phyloP scores from a whole-genome alignment of 768 basidiomycete species.

The Pisolithus microcarpus region DNA sequence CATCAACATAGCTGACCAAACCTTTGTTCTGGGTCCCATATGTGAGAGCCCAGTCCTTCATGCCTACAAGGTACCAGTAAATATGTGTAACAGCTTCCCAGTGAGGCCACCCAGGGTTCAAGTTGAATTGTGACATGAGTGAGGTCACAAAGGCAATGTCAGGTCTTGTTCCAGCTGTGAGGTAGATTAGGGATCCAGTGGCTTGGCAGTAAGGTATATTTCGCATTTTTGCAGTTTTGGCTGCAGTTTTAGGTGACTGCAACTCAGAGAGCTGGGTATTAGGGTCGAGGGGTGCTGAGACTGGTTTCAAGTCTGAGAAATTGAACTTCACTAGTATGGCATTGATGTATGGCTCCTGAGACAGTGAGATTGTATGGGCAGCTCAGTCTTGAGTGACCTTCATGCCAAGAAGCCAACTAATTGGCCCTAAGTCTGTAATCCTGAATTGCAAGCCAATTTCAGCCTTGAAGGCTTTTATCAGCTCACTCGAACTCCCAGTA shows the following conservation, averaged over 20 bases:
- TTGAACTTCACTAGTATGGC: slow-evolving; percentile 7
- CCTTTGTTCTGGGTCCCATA: neutral
- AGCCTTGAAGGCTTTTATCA: slow-evolving; percentile 1
- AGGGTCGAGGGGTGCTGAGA: neutral
- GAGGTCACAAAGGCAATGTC: slow-evolving; percentile 13
- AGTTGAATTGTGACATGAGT: slow-evolving; percentile 7
- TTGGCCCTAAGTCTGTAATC: neutral
- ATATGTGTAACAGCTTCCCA: slow-evolving; percentile 13
- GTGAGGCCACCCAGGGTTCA: neutral
- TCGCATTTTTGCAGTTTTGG: neutral
- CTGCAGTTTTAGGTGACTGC: neutral
- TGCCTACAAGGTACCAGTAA: slow-evolving; percentile 9
- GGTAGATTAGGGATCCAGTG: slow-evolving; percentile 8
- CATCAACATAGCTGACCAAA: neutral
- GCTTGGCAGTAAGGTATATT: neutral
- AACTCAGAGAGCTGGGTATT: neutral
- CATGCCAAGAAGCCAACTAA: slow-evolving; percentile 10
- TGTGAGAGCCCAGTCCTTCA: neutral
- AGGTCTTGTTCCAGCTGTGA: slow-evolving; percentile 5
- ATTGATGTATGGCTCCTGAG: neutral
- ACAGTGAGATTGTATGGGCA: neutral
- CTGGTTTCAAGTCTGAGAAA: neutral
- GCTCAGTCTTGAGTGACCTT: neutral
- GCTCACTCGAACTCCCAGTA: neutral
- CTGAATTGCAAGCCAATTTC: neutral